phyloP scores from a whole-genome alignment of 169 alveolate genomes.

The Miamiensis avidus region DNA sequence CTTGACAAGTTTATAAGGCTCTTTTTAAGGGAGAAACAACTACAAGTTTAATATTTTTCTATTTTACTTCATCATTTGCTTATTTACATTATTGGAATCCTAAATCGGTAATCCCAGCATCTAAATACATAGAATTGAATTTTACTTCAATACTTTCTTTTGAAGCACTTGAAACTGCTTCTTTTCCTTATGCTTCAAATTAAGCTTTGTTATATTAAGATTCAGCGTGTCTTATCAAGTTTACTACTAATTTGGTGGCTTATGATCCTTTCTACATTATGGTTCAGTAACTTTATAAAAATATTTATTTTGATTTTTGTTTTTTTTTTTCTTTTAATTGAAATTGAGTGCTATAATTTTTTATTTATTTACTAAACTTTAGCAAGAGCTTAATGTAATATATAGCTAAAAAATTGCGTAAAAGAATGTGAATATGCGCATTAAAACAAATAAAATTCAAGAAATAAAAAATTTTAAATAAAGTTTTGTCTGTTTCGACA shows the following conservation, averaged over 20 bases:
- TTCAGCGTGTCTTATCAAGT: background rate
- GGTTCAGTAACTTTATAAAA: too few relatives aligned
- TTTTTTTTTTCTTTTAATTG: too few relatives aligned
- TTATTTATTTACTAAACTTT: too few relatives aligned
- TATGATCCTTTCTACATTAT: background rate
- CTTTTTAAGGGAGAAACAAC: conserved; percentile 36
- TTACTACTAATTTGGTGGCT: background rate
- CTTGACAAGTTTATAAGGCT: conserved; percentile 36
- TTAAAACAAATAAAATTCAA: too few relatives aligned
- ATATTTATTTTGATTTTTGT: too few relatives aligned
- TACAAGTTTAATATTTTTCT: conserved; percentile 11
- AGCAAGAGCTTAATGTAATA: too few relatives aligned
- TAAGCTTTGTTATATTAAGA: background rate
- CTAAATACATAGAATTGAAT: background rate
- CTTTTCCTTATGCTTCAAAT: background rate
- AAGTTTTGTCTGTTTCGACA: too few relatives aligned
- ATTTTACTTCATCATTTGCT: conserved; percentile 3
- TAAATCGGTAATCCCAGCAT: background rate
- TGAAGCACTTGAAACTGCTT: background rate
- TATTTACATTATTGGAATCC: background rate
- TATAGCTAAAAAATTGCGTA: too few relatives aligned
- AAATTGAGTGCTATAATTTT: background rate
- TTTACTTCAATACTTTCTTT: background rate
- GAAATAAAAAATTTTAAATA: too few relatives aligned
- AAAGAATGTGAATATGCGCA: too few relatives aligned